Conservation (phyloP, 345 rosid genomes). For the Clarkia xantiana region DNA sequence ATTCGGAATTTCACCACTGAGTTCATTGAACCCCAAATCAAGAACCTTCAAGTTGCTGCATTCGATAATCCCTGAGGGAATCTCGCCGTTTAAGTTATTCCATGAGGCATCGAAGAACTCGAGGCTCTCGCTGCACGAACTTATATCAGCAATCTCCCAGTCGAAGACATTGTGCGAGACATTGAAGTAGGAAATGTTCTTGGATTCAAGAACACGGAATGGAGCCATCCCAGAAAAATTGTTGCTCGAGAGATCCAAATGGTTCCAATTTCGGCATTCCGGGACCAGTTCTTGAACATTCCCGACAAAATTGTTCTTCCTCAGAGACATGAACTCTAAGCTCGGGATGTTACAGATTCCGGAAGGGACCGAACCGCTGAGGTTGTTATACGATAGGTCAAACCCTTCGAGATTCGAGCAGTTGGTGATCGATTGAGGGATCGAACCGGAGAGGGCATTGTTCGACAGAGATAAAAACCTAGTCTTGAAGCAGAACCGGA, state of each 20-base stretch:
- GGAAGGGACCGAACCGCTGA: constrained; percentile 54
- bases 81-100: constrained; percentile 48
- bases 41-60: constrained; percentile 66
- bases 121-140: constrained; percentile 39
- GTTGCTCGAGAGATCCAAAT: constrained; percentile 70
- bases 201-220: constrained; percentile 37
- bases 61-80: constrained; percentile 42
- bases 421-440: constrained; percentile 56
- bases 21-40: constrained; percentile 62
- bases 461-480: constrained; percentile 63
- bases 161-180: constrained; percentile 53
- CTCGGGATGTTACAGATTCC: constrained; percentile 45
- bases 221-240: constrained; percentile 57
- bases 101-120: constrained; percentile 63
- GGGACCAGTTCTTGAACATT: constrained; percentile 34
- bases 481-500: constrained; percentile 57
- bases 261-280: constrained; percentile 42
- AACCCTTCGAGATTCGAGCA: constrained; percentile 66
- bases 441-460: constrained; percentile 54
- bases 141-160: constrained; percentile 47
- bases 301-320: constrained; percentile 57
- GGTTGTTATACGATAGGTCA: constrained; percentile 68
- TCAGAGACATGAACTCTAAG: constrained; percentile 45
- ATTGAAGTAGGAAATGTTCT: constrained; percentile 53
- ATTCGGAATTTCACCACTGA: constrained; percentile 52